A percentile compares a stretch with the other conserved stretches of the same genome.
phyloP scores from a whole-genome alignment of 495 filamentous ascomycete genomes.

The Hypoxylon trugodes region DNA sequence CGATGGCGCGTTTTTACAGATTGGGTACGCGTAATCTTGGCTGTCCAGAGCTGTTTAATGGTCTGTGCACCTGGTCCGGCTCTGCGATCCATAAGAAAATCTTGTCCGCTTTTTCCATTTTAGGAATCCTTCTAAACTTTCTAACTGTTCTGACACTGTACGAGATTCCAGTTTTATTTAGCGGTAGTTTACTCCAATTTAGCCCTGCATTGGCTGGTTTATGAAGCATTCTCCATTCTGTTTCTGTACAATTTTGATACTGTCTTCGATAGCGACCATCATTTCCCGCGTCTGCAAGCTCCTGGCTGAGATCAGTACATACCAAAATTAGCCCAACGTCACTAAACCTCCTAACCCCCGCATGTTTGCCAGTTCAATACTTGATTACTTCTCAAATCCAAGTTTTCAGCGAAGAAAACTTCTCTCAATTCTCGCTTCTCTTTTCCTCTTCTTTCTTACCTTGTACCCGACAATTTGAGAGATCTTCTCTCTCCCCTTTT shows the following conservation, averaged over 20 bases:
- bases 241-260: background rate
- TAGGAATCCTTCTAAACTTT: too few species aligned
- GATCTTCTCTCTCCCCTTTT: background rate
- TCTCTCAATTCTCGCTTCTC: slow-evolving; percentile 24
- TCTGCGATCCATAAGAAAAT: slow-evolving; percentile 2
- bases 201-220: background rate
- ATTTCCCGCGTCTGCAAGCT: slow-evolving; percentile 11
- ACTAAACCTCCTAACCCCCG: slow-evolving; percentile 34
- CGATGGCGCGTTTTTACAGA: slow-evolving; percentile 1
- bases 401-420: slow-evolving; percentile 16
- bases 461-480: background rate
- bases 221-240: too few species aligned
- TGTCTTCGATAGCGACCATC: slow-evolving; percentile 12
- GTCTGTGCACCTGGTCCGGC: background rate
- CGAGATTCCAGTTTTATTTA: background rate
- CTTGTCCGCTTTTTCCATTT: too few species aligned
- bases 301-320: slow-evolving; percentile 17
- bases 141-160: background rate
- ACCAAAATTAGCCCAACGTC: slow-evolving; percentile 28
- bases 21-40: slow-evolving; percentile 21
- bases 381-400: slow-evolving; percentile 5
- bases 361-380: slow-evolving; percentile 21
- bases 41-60: background rate
- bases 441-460: slow-evolving; percentile 16
- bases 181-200: background rate